These are phyloP conservation scores for Yarrowia porcina DNA, from an alignment of 805 yeast species.

Conservation along the genomic window DNA sequence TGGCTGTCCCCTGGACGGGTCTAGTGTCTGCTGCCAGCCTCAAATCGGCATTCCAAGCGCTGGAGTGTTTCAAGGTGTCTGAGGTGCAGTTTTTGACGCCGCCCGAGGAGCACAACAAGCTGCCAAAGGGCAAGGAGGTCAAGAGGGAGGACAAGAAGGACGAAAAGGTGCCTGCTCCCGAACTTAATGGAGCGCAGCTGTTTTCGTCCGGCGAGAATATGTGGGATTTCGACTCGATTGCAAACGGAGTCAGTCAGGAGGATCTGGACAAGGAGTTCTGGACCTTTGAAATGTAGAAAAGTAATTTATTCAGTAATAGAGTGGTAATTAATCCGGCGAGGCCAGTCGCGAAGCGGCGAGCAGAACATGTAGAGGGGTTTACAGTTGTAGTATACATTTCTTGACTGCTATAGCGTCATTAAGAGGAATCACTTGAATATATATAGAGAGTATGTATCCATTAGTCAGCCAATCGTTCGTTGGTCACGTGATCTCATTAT, in stretches of 20 bases:
- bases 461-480: no score
- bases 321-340: neutral
- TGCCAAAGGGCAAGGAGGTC: constrained; percentile 25
- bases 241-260: constrained; percentile 31
- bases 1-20: constrained; percentile 32
- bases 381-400: no score
- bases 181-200: neutral
- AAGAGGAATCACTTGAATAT: no score
- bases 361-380: no score
- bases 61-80: constrained; percentile 34
- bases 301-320: constrained; percentile 22
- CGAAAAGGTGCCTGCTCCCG: neutral
- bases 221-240: constrained; percentile 34
- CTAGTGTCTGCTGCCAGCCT: constrained; percentile 37
- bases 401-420: no score
- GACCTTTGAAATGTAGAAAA: constrained; percentile 29
- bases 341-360: no score
- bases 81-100: constrained; percentile 36
- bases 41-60: constrained; percentile 37
- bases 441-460: no score
- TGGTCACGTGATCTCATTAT: no score
- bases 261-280: constrained; percentile 33
- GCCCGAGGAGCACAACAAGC: constrained; percentile 31
- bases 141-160: neutral
- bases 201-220: constrained; percentile 24